Base-by-base conservation (phyloP, 2,329 filamentous ascomycete genomes). In the Fusarium camptoceras region DNA sequence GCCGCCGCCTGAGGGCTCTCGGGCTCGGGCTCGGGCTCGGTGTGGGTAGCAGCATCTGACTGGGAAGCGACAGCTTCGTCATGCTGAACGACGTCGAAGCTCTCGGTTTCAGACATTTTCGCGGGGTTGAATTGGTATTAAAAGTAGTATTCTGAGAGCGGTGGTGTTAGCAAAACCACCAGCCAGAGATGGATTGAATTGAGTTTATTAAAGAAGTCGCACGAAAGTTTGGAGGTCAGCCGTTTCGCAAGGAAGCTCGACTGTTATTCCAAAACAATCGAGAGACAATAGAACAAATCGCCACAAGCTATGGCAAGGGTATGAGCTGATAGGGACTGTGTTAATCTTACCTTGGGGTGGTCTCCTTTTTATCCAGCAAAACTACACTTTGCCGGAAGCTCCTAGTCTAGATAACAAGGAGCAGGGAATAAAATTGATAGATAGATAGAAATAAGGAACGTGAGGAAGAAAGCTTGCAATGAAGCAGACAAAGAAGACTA, bases 41-140 rank as follows among this genome's bases (percentile, higher is more conserved):
- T 67, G 25, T 59, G 65, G 31, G 71, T 57, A 20, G 67, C 64
- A 57, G 67, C 64, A 57, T 75, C 75, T 18, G 77, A 73, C 12
- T 76, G 77, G 66, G 80, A 78, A 51, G 79, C 78, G 41, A 66
- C 60, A 46, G 68, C 81, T 68, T 83, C 82, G 39, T 84, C 82
- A 65, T 78, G 79, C 73, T 83, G 81, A 58, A 81, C 78, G 61
- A 81, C 80, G 66, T 84, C 83, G 76, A 81, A 79, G 71, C 79
- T 81, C 71, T 85, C 83, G 68, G 79, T 77, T 72, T 86, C 84
- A 73, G 84, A 83, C 84, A 85, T 85, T 68, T 79, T 71, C 28
- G 51, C 48, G 55, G 31, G 24, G 31, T 66, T 30, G 39, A 27
- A 62, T 62, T 51, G 41, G 31, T 69, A 69, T 74, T 53, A 60